phyloP scores from a whole-genome alignment of 2,329 filamentous ascomycete genomes.

The Shiraia bambusicola region DNA sequence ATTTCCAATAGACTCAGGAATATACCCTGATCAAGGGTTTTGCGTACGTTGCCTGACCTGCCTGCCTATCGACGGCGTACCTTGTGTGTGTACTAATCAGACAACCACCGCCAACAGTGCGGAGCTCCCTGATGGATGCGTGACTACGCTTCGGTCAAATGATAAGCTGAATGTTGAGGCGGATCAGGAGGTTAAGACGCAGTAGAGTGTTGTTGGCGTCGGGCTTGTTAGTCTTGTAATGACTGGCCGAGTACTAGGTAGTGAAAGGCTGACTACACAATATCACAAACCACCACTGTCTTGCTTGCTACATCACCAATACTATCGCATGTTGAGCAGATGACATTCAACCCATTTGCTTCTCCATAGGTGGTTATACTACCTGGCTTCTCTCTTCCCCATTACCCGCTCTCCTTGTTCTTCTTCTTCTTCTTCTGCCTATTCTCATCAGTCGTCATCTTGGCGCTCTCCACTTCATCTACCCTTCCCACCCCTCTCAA shows the following conservation, averaged over 20 bases:
- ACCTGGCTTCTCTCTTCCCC: too few relatives aligned
- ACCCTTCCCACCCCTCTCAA: slow-evolving; percentile 59
- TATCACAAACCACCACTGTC: too few relatives aligned
- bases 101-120: slow-evolving; percentile 64
- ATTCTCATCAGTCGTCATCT: too few relatives aligned
- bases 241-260: too few relatives aligned
- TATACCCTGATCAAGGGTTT: slow-evolving; percentile 90
- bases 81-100: too few relatives aligned
- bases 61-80: neutral
- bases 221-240: neutral
- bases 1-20: slow-evolving; percentile 66
- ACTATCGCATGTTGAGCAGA: too few relatives aligned
- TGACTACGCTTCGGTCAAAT: slow-evolving; percentile 66
- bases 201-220: slow-evolving; percentile 54
- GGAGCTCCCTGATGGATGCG: slow-evolving; percentile 66
- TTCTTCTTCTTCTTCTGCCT: slow-evolving; percentile 1
- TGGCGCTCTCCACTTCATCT: slow-evolving; percentile 14
- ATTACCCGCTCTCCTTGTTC: neutral
- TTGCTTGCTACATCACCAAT: too few relatives aligned
- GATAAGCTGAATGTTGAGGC: slow-evolving; percentile 77
- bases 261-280: too few relatives aligned
- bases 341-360: too few relatives aligned
- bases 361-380: too few relatives aligned
- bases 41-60: slow-evolving; percentile 62
- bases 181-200: slow-evolving; percentile 69